Percentiles rank a stretch among this genome's conserved stretches.
Evolutionary conservation across 768 basidiomycete genomes (phyloP).

Genomic region (Amyloporia xantha): DNA sequence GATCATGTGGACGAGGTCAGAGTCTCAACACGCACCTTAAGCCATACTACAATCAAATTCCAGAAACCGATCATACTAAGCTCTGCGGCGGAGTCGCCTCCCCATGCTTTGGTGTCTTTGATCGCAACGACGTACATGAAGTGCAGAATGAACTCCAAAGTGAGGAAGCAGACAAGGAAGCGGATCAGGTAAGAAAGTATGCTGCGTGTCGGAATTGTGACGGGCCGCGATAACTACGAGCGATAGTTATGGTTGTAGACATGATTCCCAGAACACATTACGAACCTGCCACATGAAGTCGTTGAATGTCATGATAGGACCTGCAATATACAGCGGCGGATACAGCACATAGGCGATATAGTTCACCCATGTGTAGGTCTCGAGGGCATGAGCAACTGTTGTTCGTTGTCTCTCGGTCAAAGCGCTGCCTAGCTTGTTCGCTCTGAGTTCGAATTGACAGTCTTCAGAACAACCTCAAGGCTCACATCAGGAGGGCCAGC

Average conservation of each 20-base stretch:
- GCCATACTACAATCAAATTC: constrained; percentile 94
- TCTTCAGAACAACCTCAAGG: not conserved
- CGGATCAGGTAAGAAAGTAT: constrained; percentile 58
- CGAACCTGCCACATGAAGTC: constrained; percentile 91
- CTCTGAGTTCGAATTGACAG: not conserved
- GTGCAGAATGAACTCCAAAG: constrained; percentile 89
- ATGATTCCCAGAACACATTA: constrained; percentile 4
- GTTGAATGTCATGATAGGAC: constrained; percentile 94
- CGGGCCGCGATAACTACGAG: constrained; percentile 57
- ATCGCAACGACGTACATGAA: constrained; percentile 97
- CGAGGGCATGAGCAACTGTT: constrained; percentile 43
- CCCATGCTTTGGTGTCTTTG: constrained; percentile 84
- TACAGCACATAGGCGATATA: constrained; percentile 87
- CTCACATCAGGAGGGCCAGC: constrained; percentile 38
- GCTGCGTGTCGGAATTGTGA: constrained; percentile 32
- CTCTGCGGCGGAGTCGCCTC: constrained; percentile 67
- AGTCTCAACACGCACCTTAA: constrained; percentile 58
- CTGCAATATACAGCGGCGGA: constrained; percentile 90
- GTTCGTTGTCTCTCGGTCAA: constrained; percentile 58
- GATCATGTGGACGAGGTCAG: not conserved
- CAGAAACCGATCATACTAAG: constrained; percentile 93
- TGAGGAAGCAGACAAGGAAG: constrained; percentile 63
- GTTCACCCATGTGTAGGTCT: constrained; percentile 60
- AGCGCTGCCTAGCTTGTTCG: constrained; percentile 22
- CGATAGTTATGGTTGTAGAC: not conserved